These are phyloP conservation scores for Cryphonectria carpinicola DNA, from an alignment of 2,329 filamentous ascomycete genomes.

Conservation along the genomic window DNA sequence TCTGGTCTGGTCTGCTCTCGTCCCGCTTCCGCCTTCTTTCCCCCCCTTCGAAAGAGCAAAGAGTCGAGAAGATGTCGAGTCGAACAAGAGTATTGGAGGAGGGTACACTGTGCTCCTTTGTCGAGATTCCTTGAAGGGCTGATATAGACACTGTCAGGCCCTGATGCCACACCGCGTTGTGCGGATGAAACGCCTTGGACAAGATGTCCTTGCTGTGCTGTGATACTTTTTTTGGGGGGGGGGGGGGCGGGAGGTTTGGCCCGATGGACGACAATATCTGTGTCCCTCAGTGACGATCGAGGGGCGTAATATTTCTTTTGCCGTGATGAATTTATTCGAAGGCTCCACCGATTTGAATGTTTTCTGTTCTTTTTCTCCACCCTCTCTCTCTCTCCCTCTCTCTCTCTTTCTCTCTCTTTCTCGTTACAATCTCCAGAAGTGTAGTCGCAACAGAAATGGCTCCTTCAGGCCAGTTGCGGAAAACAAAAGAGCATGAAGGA, in stretches of 20 bases:
- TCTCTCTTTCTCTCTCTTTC: background rate
- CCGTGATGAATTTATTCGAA: background rate
- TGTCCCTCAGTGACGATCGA: background rate
- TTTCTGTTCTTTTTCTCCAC: background rate
- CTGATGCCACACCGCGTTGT: conserved; percentile 10
- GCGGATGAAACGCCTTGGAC: background rate
- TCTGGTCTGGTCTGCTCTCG: conserved; percentile 13
- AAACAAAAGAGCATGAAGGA: background rate
- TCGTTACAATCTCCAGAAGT: conserved; percentile 5
- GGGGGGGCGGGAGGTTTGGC: background rate
- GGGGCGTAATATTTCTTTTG: background rate
- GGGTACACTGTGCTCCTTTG: conserved; percentile 9
- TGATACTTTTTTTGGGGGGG: background rate
- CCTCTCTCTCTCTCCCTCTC: no score
- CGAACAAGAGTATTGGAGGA: conserved; percentile 11
- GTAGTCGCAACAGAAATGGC: background rate
- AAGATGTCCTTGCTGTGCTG: background rate
- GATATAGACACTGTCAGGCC: conserved; percentile 8
- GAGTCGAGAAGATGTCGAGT: conserved; percentile 9
- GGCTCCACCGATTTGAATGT: background rate
- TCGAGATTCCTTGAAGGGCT: conserved; percentile 5
- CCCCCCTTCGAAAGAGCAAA: conserved; percentile 13
- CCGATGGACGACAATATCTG: background rate
- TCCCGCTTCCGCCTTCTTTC: conserved; percentile 18
- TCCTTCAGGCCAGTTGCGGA: conserved; percentile 9